A percentile compares a stretch with the other conserved stretches of the same genome.
phyloP scores from a whole-genome alignment of 768 basidiomycete genomes.

The Suillus decipiens region DNA sequence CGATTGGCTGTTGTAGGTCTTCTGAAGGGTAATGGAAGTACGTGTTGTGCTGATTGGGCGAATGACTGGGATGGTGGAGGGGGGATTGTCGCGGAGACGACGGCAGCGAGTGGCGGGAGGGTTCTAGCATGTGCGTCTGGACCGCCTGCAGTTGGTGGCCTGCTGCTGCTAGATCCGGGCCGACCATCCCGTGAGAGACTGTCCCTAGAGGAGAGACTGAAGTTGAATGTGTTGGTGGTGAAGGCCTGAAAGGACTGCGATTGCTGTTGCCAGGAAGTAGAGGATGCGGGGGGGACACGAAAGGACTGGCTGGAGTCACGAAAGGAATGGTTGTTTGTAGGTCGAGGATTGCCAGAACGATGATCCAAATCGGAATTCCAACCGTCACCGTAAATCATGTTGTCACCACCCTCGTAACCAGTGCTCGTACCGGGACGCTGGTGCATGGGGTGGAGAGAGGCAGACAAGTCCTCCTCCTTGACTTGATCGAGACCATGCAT shows the following conservation, averaged over 20 bases:
- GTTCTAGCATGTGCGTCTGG: slow-evolving; percentile 46
- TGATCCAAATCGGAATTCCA: slow-evolving; percentile 43
- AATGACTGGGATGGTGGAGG: slow-evolving; percentile 41
- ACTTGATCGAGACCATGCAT: slow-evolving; percentile 31
- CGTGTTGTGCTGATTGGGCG: slow-evolving; percentile 46
- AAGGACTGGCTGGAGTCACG: slow-evolving; percentile 82
- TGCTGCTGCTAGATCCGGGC: slow-evolving; percentile 50
- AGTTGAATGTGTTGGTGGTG: slow-evolving; percentile 47
- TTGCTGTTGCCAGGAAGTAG: slow-evolving; percentile 42
- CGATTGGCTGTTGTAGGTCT: slow-evolving; percentile 62
- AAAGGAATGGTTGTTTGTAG: slow-evolving; percentile 64
- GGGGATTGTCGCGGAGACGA: slow-evolving; percentile 74
- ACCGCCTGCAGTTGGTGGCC: slow-evolving; percentile 56
- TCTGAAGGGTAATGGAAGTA: slow-evolving; percentile 59
- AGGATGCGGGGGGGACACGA: slow-evolving; percentile 58
- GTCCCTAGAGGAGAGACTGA: slow-evolving; percentile 38
- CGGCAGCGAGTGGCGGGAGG: slow-evolving; percentile 73
- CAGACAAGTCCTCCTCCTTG: slow-evolving; percentile 44
- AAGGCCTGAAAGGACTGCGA: slow-evolving; percentile 74
- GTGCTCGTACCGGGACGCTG: slow-evolving; percentile 73
- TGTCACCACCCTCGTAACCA: slow-evolving; percentile 61
- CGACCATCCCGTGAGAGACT: slow-evolving; percentile 39
- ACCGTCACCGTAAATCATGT: slow-evolving; percentile 32
- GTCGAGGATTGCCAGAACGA: slow-evolving; percentile 37
- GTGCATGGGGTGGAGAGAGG: slow-evolving; percentile 34